Evolutionary conservation across 306 rosid species (phyloP).

Genomic region (Castanopsis chinensis): DNA sequence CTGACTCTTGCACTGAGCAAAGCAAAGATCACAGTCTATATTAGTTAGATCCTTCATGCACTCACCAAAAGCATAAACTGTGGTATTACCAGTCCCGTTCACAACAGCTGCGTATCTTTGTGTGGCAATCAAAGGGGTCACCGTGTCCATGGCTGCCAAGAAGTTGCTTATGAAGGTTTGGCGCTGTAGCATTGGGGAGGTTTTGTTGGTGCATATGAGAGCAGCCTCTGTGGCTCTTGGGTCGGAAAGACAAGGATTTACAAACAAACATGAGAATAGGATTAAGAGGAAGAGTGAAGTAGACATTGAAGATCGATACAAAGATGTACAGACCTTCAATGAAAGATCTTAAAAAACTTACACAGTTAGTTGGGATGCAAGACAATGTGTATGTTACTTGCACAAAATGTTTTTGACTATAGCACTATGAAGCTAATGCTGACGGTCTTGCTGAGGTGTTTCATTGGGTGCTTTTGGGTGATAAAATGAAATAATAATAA

Average conservation of each 20-base stretch:
- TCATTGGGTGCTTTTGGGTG: too few relatives aligned
- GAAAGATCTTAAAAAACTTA: too few relatives aligned
- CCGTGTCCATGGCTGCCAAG: slow-evolving; percentile 43
- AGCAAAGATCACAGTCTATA: slow-evolving; percentile 60
- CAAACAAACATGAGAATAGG: slow-evolving; percentile 1
- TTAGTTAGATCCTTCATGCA: slow-evolving; percentile 64
- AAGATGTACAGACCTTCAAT: too few relatives aligned
- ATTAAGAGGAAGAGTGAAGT: neutral
- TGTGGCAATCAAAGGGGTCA: slow-evolving; percentile 33
- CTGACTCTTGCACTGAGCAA: slow-evolving; percentile 61
- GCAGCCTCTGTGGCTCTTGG: slow-evolving; percentile 59
- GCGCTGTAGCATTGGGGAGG: slow-evolving; percentile 31
- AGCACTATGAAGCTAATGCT: too few relatives aligned
- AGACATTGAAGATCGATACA: slow-evolving; percentile 12
- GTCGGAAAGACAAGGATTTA: slow-evolving; percentile 26
- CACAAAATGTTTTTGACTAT: too few relatives aligned
- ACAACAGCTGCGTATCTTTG: slow-evolving; percentile 34
- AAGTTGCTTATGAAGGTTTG: slow-evolving; percentile 36
- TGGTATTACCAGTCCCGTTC: slow-evolving; percentile 41
- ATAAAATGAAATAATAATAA: too few relatives aligned
- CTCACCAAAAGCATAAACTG: slow-evolving; percentile 57
- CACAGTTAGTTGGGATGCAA: too few relatives aligned
- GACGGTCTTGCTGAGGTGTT: too few relatives aligned
- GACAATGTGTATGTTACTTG: too few relatives aligned
- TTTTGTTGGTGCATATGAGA: slow-evolving; percentile 48